Evolutionary conservation across 108 stramenopile species (phyloP).

Genomic region (Stephanodiscus triporus): DNA sequence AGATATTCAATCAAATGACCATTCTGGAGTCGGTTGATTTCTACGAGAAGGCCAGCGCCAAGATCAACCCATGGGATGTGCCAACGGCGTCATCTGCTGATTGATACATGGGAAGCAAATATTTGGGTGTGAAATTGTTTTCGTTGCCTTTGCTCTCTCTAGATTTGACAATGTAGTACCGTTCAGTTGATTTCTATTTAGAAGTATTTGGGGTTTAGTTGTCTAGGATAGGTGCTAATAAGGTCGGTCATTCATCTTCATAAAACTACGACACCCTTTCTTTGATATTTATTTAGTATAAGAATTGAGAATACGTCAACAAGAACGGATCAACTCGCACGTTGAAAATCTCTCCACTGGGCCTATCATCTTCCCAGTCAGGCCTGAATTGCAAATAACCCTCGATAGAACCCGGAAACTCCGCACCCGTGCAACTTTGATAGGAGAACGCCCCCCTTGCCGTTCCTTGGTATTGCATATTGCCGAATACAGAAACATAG

Average conservation of each 20-base stretch:
- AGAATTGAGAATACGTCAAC: constrained; percentile 5
- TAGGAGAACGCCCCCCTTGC: constrained; percentile 13
- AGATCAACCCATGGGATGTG: constrained; percentile 56
- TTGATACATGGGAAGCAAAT: too few relatives aligned
- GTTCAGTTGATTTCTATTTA: too few relatives aligned
- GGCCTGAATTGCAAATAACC: constrained; percentile 33
- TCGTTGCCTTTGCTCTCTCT: too few relatives aligned
- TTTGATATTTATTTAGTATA: too few relatives aligned
- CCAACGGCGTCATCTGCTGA: constrained; percentile 9
- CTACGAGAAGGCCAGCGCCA: constrained; percentile 56
- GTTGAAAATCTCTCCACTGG: constrained; percentile 24
- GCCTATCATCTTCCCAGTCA: constrained; percentile 5
- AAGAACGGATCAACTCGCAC: constrained; percentile 40
- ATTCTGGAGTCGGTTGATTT: constrained; percentile 65
- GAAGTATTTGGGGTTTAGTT: too few relatives aligned
- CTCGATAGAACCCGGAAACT: constrained; percentile 5
- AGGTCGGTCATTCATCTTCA: too few relatives aligned
- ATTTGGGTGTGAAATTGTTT: too few relatives aligned
- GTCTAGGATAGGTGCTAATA: too few relatives aligned
- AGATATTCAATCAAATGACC: constrained; percentile 75
- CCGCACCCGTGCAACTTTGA: constrained; percentile 32
- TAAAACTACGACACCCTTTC: too few relatives aligned
- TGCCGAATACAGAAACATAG: constrained; percentile 3
- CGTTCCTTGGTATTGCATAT: too few relatives aligned
- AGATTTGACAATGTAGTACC: too few relatives aligned